Evolutionary conservation across 768 basidiomycete species (phyloP).

Genomic region (Amanita subjunquillea): DNA sequence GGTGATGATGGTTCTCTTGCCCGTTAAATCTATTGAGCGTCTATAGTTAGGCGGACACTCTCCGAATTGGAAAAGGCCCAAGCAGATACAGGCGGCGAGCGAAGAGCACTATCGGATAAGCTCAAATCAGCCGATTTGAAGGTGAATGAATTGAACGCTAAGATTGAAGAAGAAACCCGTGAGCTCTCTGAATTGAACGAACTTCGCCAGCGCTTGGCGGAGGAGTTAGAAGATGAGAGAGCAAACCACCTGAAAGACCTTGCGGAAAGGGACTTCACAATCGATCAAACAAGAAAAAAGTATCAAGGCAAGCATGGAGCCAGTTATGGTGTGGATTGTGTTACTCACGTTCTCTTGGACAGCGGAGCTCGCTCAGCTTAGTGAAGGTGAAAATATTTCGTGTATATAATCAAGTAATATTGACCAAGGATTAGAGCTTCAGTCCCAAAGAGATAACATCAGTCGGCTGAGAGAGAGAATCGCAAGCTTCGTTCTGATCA

Average conservation of each 20-base stretch:
- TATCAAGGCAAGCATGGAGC: constrained; percentile 54
- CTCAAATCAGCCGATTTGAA: constrained; percentile 38
- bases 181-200: constrained; percentile 56
- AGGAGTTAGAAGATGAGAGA: constrained; percentile 71
- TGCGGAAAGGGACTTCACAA: constrained; percentile 67
- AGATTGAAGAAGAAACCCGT: constrained; percentile 57
- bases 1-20: constrained; percentile 5
- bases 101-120: constrained; percentile 38
- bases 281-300: constrained; percentile 77
- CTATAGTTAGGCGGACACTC: constrained; percentile 48
- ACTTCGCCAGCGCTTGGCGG: constrained; percentile 57
- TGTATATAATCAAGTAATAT: not conserved
- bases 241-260: constrained; percentile 74
- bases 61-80: constrained; percentile 52
- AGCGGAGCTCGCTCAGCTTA: constrained; percentile 74
- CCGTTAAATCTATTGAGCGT: constrained; percentile 1
- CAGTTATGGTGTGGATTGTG: not conserved
- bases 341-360: not conserved
- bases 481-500: constrained; percentile 68
- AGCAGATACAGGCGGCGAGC: constrained; percentile 38
- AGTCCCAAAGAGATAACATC: constrained; percentile 67
- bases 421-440: constrained; percentile 40
- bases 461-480: constrained; percentile 74
- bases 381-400: constrained; percentile 45
- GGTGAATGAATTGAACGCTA: constrained; percentile 46